These are phyloP conservation scores for Lantana camara DNA, from an alignment of 257 asterid species.

Conservation along the genomic window DNA sequence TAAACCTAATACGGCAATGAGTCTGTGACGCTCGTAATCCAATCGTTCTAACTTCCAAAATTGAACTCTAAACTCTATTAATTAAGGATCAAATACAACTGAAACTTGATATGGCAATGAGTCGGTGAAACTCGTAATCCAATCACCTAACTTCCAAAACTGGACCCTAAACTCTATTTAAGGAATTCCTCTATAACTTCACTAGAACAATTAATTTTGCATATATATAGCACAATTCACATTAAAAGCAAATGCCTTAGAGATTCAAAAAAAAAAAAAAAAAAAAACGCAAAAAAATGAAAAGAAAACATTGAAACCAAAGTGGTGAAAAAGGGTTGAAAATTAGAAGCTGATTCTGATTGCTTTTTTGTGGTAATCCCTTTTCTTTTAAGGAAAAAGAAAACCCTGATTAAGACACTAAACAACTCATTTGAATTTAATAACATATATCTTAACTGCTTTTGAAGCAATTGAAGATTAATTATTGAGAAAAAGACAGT, in stretches of 20 bases:
- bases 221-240: no score
- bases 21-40: no score
- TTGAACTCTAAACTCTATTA: no score
- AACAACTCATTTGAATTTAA: slow-evolving; percentile 22
- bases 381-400: slow-evolving; percentile 7
- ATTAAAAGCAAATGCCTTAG: no score
- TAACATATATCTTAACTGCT: slow-evolving; percentile 16
- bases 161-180: neutral
- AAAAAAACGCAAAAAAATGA: no score
- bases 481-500: slow-evolving; percentile 27
- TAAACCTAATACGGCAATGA: no score
- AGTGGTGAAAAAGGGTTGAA: slow-evolving; percentile 13
- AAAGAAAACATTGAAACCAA: neutral
- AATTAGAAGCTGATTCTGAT: slow-evolving; percentile 16
- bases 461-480: slow-evolving; percentile 24
- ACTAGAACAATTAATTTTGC: no score
- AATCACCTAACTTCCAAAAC: neutral
- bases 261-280: neutral
- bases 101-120: no score
- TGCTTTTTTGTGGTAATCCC: slow-evolving; percentile 10
- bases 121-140: no score
- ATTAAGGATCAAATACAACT: no score
- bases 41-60: no score
- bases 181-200: no score
- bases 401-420: slow-evolving; percentile 24